Base-by-base conservation (phyloP, 108 stramenopile genomes). In the Licmophora abbreviata region DNA sequence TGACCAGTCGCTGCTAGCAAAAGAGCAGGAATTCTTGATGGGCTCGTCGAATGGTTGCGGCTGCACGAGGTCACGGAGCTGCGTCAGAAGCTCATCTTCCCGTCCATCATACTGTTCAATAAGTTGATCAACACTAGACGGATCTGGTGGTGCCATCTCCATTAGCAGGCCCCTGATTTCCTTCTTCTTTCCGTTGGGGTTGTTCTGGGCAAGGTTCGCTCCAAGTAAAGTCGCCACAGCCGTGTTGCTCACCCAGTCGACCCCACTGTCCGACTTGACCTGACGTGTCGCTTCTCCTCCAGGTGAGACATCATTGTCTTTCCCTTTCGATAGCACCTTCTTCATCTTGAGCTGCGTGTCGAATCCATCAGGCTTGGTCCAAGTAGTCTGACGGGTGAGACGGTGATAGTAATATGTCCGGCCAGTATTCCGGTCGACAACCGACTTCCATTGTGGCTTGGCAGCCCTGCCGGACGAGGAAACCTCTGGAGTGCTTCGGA, bases 351-450 rank as follows among this genome's bases (percentile, higher is more conserved):
- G n/a, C n/a, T n/a, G n/a, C n/a, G n/a, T n/a, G n/a, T 70, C 58
- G 22, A 64, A 59, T 15, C 66, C 77, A 17, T 67, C 62, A 0
- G 86, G 86, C 50, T 76, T 84, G 9, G 50, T 51, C 86, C 86
- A 88, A 18, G 79, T 70, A 3, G 80, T 77, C 42, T 70, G 65
- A 31, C 83, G 61, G 15, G 82, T 79, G 47, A 69, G 69, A 5
- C 68, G 56, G 48, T 84, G 74, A 48, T 83, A 88, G 59, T 79
- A 84, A 37, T 84, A 84, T 6, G 74, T 76, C 18, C 63, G 48
- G n/a, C 82, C 86, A 15, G 69, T 66, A 9, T 35, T 71, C 34
- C 54, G 31, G 61, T 84, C 82, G 1, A 58, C 34, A 1, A 73
- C 72, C 8, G 71, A 51, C 38, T 66, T 81, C 82, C 82, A 84